Evolutionary conservation across 2,329 filamentous ascomycete genomes (phyloP).

Genomic region (Coniochaeta pulveracea): DNA sequence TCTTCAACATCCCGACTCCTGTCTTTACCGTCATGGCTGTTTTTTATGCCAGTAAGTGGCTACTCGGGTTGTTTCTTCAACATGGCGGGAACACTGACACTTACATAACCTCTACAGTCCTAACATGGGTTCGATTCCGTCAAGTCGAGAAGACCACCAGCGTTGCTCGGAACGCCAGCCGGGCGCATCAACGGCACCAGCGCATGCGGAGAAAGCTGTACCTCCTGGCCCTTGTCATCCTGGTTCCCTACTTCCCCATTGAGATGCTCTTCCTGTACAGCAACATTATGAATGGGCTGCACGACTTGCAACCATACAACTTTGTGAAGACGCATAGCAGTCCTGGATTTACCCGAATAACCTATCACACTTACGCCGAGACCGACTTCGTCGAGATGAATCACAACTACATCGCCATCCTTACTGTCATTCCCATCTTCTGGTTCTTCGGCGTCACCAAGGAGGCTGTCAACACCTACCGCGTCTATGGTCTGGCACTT

Average conservation of each 20-base stretch:
- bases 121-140: slow-evolving; percentile 36
- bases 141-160: slow-evolving; percentile 29
- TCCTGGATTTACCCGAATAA: slow-evolving; percentile 33
- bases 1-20: slow-evolving; percentile 34
- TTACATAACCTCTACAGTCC: slow-evolving; percentile 18
- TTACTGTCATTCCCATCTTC: slow-evolving; percentile 35
- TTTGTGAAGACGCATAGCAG: slow-evolving; percentile 29
- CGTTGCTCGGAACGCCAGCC: slow-evolving; percentile 26
- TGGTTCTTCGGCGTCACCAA: slow-evolving; percentile 44
- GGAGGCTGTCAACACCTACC: slow-evolving; percentile 39
- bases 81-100: not conserved
- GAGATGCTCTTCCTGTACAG: slow-evolving; percentile 25
- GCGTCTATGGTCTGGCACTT: slow-evolving; percentile 22
- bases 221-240: slow-evolving; percentile 39
- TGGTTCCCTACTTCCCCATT: slow-evolving; percentile 39
- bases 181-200: slow-evolving; percentile 28
- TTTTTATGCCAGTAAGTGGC: slow-evolving; percentile 34
- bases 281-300: slow-evolving; percentile 24
- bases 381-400: slow-evolving; percentile 29
- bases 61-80: not conserved
- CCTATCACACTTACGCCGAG: slow-evolving; percentile 29
- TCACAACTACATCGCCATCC: slow-evolving; percentile 34
- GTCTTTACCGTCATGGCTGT: slow-evolving; percentile 30
- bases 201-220: slow-evolving; percentile 42
- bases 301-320: slow-evolving; percentile 24